Base-by-base conservation (phyloP, 306 rosid genomes). In the Fragaria nilgerrensis region DNA sequence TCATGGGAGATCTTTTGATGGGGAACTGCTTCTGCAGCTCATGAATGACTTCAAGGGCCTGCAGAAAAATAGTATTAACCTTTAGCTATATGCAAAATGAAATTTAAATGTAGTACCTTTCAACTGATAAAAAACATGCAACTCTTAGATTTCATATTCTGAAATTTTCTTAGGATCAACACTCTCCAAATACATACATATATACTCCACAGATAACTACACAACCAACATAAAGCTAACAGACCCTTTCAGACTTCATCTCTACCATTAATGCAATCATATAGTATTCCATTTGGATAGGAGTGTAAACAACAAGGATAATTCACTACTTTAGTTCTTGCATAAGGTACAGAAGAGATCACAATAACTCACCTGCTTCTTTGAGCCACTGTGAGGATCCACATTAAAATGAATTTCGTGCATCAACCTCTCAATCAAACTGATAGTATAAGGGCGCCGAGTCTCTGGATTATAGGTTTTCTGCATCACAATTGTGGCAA, bases 21-120 rank as follows among this genome's bases (percentile, higher is more conserved):
- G 98, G 98, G 65, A 86, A 95, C 65, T 84, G 96, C 90, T 90
- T 90, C 63, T 92, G 97, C 79, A 95, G 98, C 83, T 95, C 98
- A n/a, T 95, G 98, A 81, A 95, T 90, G 61, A 92, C 88, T 83
- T 95, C 98, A 47, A 92, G 78, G 17, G 98, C 98, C 98, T 95
- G 85, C 63, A 85, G 10, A 82, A 52, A 72, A 87, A 36, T 37
- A 61, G 64, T 59, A 76, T 65, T 58, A 74, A 37, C 73, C 43
- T 64, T 2, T 47, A 62, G 11, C 22, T 37, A 63, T 44, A 77
- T 7, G 16, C 3, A 29, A 68, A 70, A 44, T 69, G 41, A 67
- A 45, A 2, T 43, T 36, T n/a, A 20, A 49, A 23, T 12, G 11
- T 37, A 3, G 29, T 32, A 71, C 16, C 11, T 22, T 20, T n/a